Evolutionary conservation across 768 basidiomycete species (phyloP).

Genomic region (Tulasnella calospora): DNA sequence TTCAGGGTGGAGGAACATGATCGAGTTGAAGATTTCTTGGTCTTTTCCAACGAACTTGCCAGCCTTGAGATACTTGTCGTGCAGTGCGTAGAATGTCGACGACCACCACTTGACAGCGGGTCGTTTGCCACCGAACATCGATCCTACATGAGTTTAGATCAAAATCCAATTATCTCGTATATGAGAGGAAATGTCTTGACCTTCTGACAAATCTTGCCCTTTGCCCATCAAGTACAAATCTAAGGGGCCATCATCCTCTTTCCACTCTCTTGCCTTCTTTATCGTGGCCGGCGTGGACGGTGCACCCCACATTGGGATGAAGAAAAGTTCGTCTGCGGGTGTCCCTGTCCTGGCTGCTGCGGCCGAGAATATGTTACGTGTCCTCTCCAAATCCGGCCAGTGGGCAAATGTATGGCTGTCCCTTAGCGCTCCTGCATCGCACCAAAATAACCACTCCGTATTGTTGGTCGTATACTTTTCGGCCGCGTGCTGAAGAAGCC

Average conservation of each 20-base stretch:
- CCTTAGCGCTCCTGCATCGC: constrained; percentile 53
- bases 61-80: constrained; percentile 48
- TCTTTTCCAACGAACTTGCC: constrained; percentile 55
- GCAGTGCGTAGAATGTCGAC: constrained; percentile 47
- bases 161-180: background rate
- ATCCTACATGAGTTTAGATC: constrained; percentile 38
- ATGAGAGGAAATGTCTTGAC: constrained; percentile 33
- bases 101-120: constrained; percentile 46
- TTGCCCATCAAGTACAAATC: constrained; percentile 41
- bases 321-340: constrained; percentile 44
- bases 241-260: constrained; percentile 46
- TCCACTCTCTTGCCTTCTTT: constrained; percentile 36
- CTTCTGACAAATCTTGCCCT: constrained; percentile 40
- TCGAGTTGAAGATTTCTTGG: constrained; percentile 50
- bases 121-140: constrained; percentile 54
- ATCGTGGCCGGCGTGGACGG: constrained; percentile 35
- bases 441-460: constrained; percentile 57
- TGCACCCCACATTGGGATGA: constrained; percentile 45
- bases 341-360: constrained; percentile 36
- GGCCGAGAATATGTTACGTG: constrained; percentile 42
- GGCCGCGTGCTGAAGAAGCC: constrained; percentile 44
- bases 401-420: constrained; percentile 40
- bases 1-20: constrained; percentile 45
- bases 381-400: constrained; percentile 48
- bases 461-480: constrained; percentile 31